Base-by-base conservation (phyloP, 169 alveolate species). In the Gregarina niphandrodes region DNA sequence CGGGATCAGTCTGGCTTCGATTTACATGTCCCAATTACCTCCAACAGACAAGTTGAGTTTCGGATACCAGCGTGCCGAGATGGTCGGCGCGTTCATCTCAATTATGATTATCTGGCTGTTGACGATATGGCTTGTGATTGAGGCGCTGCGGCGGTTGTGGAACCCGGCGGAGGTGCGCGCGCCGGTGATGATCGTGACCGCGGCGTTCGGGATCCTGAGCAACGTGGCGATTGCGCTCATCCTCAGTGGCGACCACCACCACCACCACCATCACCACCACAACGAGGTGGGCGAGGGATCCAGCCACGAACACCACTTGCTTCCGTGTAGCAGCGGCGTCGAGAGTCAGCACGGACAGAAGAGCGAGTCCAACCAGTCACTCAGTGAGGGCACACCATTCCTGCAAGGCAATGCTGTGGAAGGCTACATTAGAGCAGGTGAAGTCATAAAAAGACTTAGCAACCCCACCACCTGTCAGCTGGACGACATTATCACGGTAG, bases 51-150 rank as follows among this genome's bases (percentile, higher is more conserved):
- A 63, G 26, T 64, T 81, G 81, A 68, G 88, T 2, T 82, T 67
- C 53, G 96, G 96, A 4, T 82, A 74, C 45, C 82, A 85, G 39
- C 57, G 93, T 46, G 90, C 96, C 0, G 96, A 86, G 64, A 77
- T 86, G 21, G 51, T 87, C 26, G 97, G 97, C 21, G 94, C 97
- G 12, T 47, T 79, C 11, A 61, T 78, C 21, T 71, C 88, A 39
- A 76, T 87, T 9, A 39, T 77, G 16, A 49, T 87, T 30, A 82
- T 87, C 13, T 87, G 95, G 95, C 81, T 69, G 0, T 53, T 87
- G 44, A 82, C 95, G 23, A 60, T 76, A 2, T 59, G 67, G 52
- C 57, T 87, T n/a, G 59, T 83, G 30, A 64, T 67, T 46, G 93
- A 83, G 43, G 95, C 95, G 2, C 64, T 82, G 35, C 49, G 61